These are phyloP conservation scores for Arthrobotrys conoides DNA, from an alignment of 2,329 filamentous ascomycete species.

Conservation along the genomic window DNA sequence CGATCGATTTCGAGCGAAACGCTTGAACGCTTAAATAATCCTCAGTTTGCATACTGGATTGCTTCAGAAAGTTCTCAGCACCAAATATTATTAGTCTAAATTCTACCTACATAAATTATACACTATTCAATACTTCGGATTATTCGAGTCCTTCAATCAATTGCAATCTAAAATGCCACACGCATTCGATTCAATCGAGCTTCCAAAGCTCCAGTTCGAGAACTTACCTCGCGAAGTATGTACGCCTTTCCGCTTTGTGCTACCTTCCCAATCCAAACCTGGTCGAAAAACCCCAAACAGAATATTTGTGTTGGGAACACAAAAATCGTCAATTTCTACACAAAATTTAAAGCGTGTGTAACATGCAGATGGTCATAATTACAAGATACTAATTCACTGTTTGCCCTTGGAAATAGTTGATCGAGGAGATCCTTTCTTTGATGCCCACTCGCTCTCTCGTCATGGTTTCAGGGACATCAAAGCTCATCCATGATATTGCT, in stretches of 20 bases:
- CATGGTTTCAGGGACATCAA: conserved; percentile 39
- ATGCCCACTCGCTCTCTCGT: conserved; percentile 49
- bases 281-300: conserved; percentile 31
- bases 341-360: neutral
- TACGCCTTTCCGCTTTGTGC: conserved; percentile 33
- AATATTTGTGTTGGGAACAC: conserved; percentile 12
- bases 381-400: neutral
- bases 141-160: conserved; percentile 1
- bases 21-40: conserved; percentile 18
- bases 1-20: neutral
- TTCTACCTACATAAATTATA: conserved; percentile 9
- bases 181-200: conserved; percentile 53
- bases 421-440: conserved; percentile 53
- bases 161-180: conserved; percentile 59
- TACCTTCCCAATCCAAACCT: conserved; percentile 52
- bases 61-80: neutral
- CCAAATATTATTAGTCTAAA: conserved; percentile 25
- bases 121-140: neutral
- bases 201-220: conserved; percentile 40
- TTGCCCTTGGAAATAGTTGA: conserved; percentile 17
- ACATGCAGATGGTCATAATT: no score
- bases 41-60: neutral
- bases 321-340: neutral
- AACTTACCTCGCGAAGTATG: conserved; percentile 51
- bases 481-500: conserved; percentile 53